Percentiles rank a stretch among this genome's conserved stretches.
These are phyloP conservation scores for Sporothrix brasiliensis DNA, from an alignment of 2,329 filamentous ascomycete genomes.

Conservation along the genomic window DNA sequence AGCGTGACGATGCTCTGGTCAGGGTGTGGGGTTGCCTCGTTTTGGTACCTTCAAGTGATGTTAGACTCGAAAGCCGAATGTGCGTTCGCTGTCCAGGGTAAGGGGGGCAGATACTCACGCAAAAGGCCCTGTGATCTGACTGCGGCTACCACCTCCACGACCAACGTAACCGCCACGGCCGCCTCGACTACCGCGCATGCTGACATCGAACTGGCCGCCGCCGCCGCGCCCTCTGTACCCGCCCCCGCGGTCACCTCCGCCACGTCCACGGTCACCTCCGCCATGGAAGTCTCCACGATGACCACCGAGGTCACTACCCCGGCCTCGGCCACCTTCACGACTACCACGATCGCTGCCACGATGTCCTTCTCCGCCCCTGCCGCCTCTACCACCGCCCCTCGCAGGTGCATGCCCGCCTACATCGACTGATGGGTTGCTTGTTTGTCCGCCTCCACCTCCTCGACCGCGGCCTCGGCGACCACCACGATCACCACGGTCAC, in stretches of 20 bases:
- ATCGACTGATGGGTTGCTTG: not conserved
- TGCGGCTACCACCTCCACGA: constrained; percentile 25
- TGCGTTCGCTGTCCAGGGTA: no score
- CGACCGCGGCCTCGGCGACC: constrained; percentile 22
- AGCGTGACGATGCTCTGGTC: constrained; percentile 40
- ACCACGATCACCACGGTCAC: constrained; percentile 25
- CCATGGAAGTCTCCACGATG: constrained; percentile 4
- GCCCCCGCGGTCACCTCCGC: constrained; percentile 32
- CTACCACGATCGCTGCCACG: constrained; percentile 30
- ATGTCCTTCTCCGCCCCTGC: constrained; percentile 2
- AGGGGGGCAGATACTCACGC: constrained; percentile 8
- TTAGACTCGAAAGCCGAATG: not conserved
- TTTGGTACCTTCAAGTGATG: constrained; percentile 23
- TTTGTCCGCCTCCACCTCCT: not conserved
- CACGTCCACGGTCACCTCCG: constrained; percentile 34
- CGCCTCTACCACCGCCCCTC: constrained; percentile 11
- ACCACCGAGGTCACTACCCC: constrained; percentile 20
- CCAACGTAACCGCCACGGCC: constrained; percentile 31
- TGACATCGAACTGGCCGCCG: constrained; percentile 32
- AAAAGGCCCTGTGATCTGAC: constrained; percentile 13
- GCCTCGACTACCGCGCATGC: constrained; percentile 34
- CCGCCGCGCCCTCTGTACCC: constrained; percentile 37
- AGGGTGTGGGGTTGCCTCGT: constrained; percentile 34
- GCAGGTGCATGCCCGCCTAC: not conserved
- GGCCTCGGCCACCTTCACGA: constrained; percentile 32